Conservation (phyloP, 768 basidiomycete species). For the Tylopilus cervinicoccineus region DNA sequence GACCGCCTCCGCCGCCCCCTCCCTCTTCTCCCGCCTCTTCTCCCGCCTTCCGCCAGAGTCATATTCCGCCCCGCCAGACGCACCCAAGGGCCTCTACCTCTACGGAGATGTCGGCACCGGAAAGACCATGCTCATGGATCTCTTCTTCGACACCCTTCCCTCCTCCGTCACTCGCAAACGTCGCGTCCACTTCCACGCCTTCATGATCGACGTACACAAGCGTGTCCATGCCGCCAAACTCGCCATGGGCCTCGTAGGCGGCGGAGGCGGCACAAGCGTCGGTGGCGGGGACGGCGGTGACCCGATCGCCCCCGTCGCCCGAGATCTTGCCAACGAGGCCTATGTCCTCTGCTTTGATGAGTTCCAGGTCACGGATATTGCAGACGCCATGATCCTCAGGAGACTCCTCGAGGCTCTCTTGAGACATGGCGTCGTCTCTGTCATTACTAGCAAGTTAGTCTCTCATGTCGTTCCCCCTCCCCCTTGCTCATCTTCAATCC, state of each 20-base stretch:
- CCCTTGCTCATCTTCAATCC: background rate
- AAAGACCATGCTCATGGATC: conserved; percentile 99
- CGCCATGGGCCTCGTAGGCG: conserved; percentile 56
- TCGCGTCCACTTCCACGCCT: conserved; percentile 96
- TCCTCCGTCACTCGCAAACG: conserved; percentile 63
- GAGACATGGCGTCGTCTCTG: conserved; percentile 85
- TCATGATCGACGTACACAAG: conserved; percentile 99
- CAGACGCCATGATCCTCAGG: conserved; percentile 96
- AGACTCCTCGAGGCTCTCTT: conserved; percentile 84
- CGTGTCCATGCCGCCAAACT: conserved; percentile 80
- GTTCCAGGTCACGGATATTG: conserved; percentile 98
- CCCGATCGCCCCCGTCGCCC: conserved; percentile 81
- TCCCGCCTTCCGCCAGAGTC: conserved; percentile 18
- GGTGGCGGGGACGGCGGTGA: conserved; percentile 48
- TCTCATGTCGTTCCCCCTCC: background rate
- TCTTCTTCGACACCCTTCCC: conserved; percentile 86
- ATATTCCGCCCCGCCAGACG: conserved; percentile 41
- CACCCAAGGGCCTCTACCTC: conserved; percentile 88
- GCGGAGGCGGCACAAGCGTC: conserved; percentile 24
- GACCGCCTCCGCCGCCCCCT: conserved; percentile 30
- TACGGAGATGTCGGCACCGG: conserved; percentile 97
- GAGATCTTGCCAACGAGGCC: conserved; percentile 81
- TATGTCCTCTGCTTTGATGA: conserved; percentile 94
- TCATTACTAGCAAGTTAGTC: conserved; percentile 95
- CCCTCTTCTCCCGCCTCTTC: conserved; percentile 29